These are phyloP conservation scores for Iberis amara DNA, from an alignment of 441 rosid genomes.

Conservation along the genomic window DNA sequence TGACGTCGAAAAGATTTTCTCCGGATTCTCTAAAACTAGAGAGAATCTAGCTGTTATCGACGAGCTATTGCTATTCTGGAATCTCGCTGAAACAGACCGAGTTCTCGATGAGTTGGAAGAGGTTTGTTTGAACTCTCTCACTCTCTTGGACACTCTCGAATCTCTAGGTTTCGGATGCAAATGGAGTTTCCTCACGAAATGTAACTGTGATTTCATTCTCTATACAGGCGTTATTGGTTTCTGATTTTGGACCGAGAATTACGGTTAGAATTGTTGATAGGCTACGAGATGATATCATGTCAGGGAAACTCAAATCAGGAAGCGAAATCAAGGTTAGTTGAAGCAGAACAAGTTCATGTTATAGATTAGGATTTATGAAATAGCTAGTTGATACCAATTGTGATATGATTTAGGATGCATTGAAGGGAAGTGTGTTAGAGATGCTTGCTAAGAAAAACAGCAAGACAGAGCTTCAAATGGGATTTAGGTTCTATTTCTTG, in stretches of 20 bases:
- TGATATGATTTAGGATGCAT: conserved; percentile 50
- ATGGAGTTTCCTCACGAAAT: neutral
- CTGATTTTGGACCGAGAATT: conserved; percentile 92
- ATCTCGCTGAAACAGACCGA: conserved; percentile 85
- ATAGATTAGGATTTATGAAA: neutral
- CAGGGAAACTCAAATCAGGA: conserved; percentile 85
- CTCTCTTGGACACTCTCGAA: neutral
- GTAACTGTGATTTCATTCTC: conserved; percentile 1
- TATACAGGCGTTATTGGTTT: conserved; percentile 66
- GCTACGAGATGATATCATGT: conserved; percentile 68
- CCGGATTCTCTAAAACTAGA: conserved; percentile 89
- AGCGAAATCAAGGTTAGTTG: conserved; percentile 67
- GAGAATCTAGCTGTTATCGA: conserved; percentile 86
- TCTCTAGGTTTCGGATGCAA: neutral
- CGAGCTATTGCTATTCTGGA: conserved; percentile 89
- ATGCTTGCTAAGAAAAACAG: conserved; percentile 57
- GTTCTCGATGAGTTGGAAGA: conserved; percentile 92
- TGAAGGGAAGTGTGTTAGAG: conserved; percentile 71
- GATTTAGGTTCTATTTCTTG: conserved; percentile 54
- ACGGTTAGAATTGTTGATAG: conserved; percentile 83
- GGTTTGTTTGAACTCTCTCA: conserved; percentile 34
- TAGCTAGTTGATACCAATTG: neutral
- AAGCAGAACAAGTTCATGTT: neutral
- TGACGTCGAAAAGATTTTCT: conserved; percentile 79
- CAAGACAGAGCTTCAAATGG: conserved; percentile 83